phyloP scores from a whole-genome alignment of 371 early-diverging fungal species.

The Rhizopus sp. region DNA sequence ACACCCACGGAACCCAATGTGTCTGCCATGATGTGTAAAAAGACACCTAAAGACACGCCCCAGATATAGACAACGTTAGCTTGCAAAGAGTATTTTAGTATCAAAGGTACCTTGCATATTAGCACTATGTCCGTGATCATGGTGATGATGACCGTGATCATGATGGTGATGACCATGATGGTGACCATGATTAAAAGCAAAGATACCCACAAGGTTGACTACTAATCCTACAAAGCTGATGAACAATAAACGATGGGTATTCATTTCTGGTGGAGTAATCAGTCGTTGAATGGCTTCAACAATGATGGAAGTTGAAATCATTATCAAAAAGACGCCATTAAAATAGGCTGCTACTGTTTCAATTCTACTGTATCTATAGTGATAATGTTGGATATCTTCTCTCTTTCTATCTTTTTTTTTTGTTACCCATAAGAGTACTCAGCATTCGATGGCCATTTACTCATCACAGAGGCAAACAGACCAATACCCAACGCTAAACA shows the following conservation, averaged over 20 bases:
- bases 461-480: conserved; percentile 86
- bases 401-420: background rate
- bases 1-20: conserved; percentile 96
- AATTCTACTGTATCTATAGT: conserved; percentile 76
- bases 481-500: conserved; percentile 89
- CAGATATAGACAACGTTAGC: too few relatives aligned
- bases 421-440: conserved; percentile 77
- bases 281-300: conserved; percentile 90
- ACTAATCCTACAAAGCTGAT: conserved; percentile 89
- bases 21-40: conserved; percentile 94
- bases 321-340: conserved; percentile 87
- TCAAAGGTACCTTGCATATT: conserved; percentile 68
- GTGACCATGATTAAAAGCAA: conserved; percentile 89
- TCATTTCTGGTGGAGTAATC: conserved; percentile 84
- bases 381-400: conserved; percentile 1
- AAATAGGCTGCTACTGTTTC: conserved; percentile 92
- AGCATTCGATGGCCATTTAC: conserved; percentile 85
- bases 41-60: conserved; percentile 66
- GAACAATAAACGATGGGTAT: conserved; percentile 79
- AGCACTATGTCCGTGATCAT: conserved; percentile 51
- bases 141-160: conserved; percentile 53
- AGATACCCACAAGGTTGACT: conserved; percentile 92
- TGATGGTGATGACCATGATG: conserved; percentile 69
- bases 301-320: conserved; percentile 87
- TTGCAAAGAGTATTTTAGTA: background rate